These are phyloP conservation scores for Ascochyta pisi DNA, from an alignment of 2,329 filamentous ascomycete species.

Conservation along the genomic window DNA sequence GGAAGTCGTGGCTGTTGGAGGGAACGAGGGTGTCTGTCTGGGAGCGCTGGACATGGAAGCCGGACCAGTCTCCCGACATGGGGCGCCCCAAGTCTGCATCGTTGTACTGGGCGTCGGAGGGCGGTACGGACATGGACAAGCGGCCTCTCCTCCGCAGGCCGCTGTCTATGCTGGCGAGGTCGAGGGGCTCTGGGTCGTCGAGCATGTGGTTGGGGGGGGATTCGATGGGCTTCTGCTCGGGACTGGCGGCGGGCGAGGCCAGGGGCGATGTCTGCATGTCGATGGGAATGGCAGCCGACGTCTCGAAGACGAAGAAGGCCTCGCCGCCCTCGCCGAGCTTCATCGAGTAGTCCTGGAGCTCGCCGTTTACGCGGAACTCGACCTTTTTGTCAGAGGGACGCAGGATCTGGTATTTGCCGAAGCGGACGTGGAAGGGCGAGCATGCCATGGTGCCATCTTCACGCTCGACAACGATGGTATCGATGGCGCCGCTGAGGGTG, in stretches of 20 bases:
- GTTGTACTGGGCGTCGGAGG: constrained; percentile 28
- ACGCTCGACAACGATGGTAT: constrained; percentile 97
- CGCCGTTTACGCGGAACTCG: constrained; percentile 92
- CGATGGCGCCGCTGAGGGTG: constrained; percentile 95
- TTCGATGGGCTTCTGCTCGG: constrained; percentile 65
- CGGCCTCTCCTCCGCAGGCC: constrained; percentile 32
- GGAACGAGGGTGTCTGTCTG: constrained; percentile 63
- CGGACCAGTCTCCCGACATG: constrained; percentile 47
- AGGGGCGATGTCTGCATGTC: constrained; percentile 93
- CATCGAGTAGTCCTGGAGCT: constrained; percentile 94
- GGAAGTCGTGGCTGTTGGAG: constrained; percentile 49
- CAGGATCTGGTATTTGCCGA: constrained; percentile 96
- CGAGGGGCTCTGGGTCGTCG: constrained; percentile 73
- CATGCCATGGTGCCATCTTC: constrained; percentile 88
- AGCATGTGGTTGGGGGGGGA: constrained; percentile 56
- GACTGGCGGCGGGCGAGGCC: constrained; percentile 87
- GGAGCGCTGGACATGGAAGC: constrained; percentile 50
- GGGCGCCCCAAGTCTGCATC: constrained; percentile 30
- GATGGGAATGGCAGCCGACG: constrained; percentile 87
- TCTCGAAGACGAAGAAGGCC: constrained; percentile 99
- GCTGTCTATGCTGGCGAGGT: constrained; percentile 61
- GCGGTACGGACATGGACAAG: constrained; percentile 40
- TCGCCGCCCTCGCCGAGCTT: constrained; percentile 97
- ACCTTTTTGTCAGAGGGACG: constrained; percentile 98
- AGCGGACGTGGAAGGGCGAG: constrained; percentile 97